Evolutionary conservation across 495 filamentous ascomycete genomes (phyloP), one percentile per base, ranked within the genome.

Genomic region (Tuber borchii): DNA sequence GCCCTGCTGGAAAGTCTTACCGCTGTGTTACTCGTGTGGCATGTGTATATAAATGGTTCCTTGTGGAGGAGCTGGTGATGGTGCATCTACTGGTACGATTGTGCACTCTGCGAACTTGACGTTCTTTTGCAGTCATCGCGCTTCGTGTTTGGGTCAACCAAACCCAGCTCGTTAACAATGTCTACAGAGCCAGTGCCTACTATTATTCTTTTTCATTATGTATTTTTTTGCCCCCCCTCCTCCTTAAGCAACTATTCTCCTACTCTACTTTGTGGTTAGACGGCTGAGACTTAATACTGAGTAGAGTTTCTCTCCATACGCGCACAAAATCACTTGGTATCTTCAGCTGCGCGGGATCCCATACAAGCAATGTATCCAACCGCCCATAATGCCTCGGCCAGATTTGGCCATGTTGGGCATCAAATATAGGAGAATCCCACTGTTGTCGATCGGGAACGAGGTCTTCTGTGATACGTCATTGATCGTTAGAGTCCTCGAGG

Each of bases 361-460:
- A 0, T 90, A 88, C 76, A 84, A 83, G 40, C 84, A 90, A 87
- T 90, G 89, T 73, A 86, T 89, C 76, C 75, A 86, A 84, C 31
- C 26, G 44, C 82, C 84, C 34, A 86, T 85, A 69, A 83, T 90
- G 46, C 90, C 89, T 3, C 89, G 89, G 45, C 88, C 88, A 0
- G 89, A 91, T 80, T 76, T 91, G 37, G 78, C 83, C 51, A 81
- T 81, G 8, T 83, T 92, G 0, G 87, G 88, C n/a, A 85, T 91
- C 77, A 78, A 82, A 8, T 90, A 92, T 84, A 87, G 90, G 0
- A 89, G 90, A 70, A 91, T 92, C 72, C 91, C 91, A 4, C 75
- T 92, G 71, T 79, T 91, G 70, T 79, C 88, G 43, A 88, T 89
- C 74, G 89, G 88, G 45, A 84, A 86, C 9, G 85, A 87, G 73